These are phyloP conservation scores for Amanita molliuscula DNA, from an alignment of 768 basidiomycete species.

Conservation along the genomic window DNA sequence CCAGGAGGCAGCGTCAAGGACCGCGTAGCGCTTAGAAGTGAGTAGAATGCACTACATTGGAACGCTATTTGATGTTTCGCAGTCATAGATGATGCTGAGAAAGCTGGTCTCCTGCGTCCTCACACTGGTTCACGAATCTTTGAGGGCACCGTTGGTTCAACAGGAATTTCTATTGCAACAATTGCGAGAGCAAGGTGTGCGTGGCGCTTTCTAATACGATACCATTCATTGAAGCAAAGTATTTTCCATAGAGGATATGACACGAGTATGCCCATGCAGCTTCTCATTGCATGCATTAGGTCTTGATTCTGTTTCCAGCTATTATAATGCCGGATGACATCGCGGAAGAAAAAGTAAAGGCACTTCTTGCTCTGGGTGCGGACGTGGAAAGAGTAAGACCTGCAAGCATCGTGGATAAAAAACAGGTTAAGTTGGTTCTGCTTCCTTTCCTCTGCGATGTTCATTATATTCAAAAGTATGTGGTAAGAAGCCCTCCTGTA, in stretches of 20 bases:
- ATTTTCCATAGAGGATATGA: conserved; percentile 64
- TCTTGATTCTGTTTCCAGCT: conserved; percentile 21
- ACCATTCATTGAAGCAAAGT: background rate
- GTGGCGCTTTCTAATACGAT: background rate
- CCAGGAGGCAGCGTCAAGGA: conserved; percentile 98
- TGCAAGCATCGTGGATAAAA: conserved; percentile 93
- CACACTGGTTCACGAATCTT: conserved; percentile 89
- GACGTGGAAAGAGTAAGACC: conserved; percentile 86
- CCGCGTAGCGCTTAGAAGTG: conserved; percentile 88
- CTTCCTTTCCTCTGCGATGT: background rate
- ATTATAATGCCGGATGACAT: conserved; percentile 90
- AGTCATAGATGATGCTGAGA: conserved; percentile 96
- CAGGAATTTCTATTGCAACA: conserved; percentile 93
- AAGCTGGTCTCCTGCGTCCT: conserved; percentile 69
- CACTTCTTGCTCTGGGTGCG: conserved; percentile 76
- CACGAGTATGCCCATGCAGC: conserved; percentile 42
- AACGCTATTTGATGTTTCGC: background rate
- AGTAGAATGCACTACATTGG: conserved; percentile 11
- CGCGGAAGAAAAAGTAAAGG: conserved; percentile 83
- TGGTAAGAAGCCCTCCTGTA: conserved; percentile 35
- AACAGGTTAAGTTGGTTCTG: conserved; percentile 48
- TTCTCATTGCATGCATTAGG: conserved; percentile 15
- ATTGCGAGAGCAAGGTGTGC: conserved; percentile 78
- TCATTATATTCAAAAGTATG: conserved; percentile 33
- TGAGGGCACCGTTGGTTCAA: conserved; percentile 94